Percentiles rank a stretch among this genome's conserved stretches.
phyloP scores from a whole-genome alignment of 768 basidiomycete genomes.

The Psilocybe sp. region DNA sequence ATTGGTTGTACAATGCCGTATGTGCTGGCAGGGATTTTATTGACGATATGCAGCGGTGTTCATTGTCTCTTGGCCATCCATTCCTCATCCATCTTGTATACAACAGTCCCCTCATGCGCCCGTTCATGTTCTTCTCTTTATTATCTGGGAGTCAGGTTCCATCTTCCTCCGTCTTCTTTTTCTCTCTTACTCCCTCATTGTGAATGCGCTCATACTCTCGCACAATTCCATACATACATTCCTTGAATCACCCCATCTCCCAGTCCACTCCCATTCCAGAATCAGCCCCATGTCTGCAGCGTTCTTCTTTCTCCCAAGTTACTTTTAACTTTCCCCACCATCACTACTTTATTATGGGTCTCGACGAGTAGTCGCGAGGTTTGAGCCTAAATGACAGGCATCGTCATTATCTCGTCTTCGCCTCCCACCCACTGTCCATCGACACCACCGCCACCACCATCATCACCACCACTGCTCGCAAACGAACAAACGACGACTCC shows the following conservation, averaged over 20 bases:
- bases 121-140: conserved; percentile 14
- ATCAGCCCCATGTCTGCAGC: background rate
- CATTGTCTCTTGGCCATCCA: conserved; percentile 15
- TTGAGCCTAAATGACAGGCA: too few relatives aligned
- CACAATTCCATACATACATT: too few relatives aligned
- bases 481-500: too few relatives aligned
- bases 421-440: background rate
- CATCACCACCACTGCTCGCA: too few relatives aligned
- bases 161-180: background rate
- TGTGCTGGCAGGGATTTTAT: background rate
- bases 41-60: background rate
- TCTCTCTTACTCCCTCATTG: background rate
- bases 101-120: conserved; percentile 26
- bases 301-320: background rate
- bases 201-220: too few relatives aligned
- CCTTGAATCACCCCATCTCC: too few relatives aligned
- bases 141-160: background rate
- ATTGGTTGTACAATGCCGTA: background rate
- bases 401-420: background rate
- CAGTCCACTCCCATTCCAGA: too few relatives aligned
- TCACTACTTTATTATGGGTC: conserved; percentile 4
- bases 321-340: background rate
- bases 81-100: conserved; percentile 17
- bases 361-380: background rate
- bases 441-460: too few relatives aligned